Evolutionary conservation across 768 basidiomycete species (phyloP).

Genomic region (Serendipita sp.): DNA sequence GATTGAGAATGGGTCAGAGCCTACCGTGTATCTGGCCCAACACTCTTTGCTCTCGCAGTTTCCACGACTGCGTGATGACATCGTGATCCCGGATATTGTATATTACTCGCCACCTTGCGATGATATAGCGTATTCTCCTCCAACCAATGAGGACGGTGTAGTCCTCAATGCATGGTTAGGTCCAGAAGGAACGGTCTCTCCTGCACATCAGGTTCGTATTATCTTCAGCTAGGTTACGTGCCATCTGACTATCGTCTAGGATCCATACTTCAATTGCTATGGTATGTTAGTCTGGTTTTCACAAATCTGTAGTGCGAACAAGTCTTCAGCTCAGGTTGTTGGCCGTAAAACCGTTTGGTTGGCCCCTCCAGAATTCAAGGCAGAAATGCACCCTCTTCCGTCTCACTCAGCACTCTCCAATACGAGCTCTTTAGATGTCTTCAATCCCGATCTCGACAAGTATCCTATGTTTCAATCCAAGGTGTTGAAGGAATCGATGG

Average conservation of each 20-base stretch:
- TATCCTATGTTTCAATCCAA: conserved; percentile 38
- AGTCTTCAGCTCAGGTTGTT: conserved; percentile 57
- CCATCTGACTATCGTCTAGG: conserved; percentile 29
- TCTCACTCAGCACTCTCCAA: conserved; percentile 37
- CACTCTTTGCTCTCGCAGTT: conserved; percentile 77
- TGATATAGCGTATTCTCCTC: conserved; percentile 42
- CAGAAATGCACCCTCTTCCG: conserved; percentile 36
- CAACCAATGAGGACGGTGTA: conserved; percentile 45
- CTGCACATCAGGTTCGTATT: conserved; percentile 40
- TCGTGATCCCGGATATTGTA: conserved; percentile 76
- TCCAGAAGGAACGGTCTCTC: conserved; percentile 59
- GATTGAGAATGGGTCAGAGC: conserved; percentile 18
- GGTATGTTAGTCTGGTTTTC: conserved; percentile 28
- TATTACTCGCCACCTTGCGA: conserved; percentile 41
- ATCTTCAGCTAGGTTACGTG: conserved; percentile 5
- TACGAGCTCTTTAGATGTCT: conserved; percentile 72
- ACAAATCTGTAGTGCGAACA: conserved; percentile 8
- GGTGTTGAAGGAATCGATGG: conserved; percentile 43
- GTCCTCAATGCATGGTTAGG: conserved; percentile 74
- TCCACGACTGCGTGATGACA: conserved; percentile 55
- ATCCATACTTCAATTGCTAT: conserved; percentile 87
- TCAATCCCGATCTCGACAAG: conserved; percentile 21
- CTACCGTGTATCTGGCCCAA: conserved; percentile 65
- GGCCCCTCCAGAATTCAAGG: conserved; percentile 41
- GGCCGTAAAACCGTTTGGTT: conserved; percentile 87